Evolutionary conservation across 2,329 filamentous ascomycete genomes (phyloP).

Genomic region (Ophiostoma perfectum): DNA sequence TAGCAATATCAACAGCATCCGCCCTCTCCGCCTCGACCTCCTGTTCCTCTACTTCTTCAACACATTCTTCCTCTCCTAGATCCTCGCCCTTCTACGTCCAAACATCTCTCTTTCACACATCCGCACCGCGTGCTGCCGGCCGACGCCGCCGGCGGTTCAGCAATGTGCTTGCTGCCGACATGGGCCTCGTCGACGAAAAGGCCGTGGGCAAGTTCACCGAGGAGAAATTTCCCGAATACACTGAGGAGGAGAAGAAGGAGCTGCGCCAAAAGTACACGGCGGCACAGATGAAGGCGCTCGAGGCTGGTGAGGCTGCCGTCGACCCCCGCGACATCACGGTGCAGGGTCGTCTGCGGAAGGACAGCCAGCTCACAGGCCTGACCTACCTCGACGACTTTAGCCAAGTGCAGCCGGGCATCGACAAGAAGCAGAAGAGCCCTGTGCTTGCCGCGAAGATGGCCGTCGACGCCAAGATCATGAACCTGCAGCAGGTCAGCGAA

Average conservation of each 20-base stretch:
- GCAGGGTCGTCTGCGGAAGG: constrained; percentile 65
- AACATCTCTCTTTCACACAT: constrained; percentile 45
- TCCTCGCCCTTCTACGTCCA: constrained; percentile 11
- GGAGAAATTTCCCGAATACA: constrained; percentile 58
- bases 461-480: constrained; percentile 50
- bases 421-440: constrained; percentile 55
- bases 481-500: constrained; percentile 54
- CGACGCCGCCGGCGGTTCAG: constrained; percentile 43
- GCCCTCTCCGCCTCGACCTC: neutral
- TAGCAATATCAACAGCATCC: neutral
- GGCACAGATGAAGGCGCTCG: constrained; percentile 74
- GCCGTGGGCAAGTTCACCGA: constrained; percentile 42
- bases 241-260: constrained; percentile 55
- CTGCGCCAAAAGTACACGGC: constrained; percentile 68
- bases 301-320: constrained; percentile 73
- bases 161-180: constrained; percentile 47
- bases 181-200: constrained; percentile 45
- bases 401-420: constrained; percentile 68
- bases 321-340: constrained; percentile 66
- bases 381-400: constrained; percentile 80
- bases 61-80: neutral
- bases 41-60: neutral
- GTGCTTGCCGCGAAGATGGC: constrained; percentile 35
- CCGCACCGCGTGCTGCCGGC: constrained; percentile 39
- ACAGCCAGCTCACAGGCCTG: constrained; percentile 57